These are phyloP conservation scores for Lachnellula occidentalis DNA, from an alignment of 2,329 filamentous ascomycete genomes.

Conservation along the genomic window DNA sequence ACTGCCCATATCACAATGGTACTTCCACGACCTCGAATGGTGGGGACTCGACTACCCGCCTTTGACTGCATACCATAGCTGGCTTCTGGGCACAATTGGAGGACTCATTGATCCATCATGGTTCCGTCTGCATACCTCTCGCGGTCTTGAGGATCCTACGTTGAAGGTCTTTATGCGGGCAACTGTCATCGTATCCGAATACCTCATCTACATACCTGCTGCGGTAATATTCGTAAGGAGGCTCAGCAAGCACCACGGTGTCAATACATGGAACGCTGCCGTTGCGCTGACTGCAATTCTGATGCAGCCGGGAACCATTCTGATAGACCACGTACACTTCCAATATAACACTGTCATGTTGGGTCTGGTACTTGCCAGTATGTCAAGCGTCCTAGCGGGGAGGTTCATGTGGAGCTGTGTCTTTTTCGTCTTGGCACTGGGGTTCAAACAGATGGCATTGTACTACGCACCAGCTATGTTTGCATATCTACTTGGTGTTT, in stretches of 20 bases:
- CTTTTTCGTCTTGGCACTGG: constrained; percentile 90
- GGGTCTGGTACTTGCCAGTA: constrained; percentile 76
- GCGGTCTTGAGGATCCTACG: constrained; percentile 69
- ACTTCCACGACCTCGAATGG: constrained; percentile 93
- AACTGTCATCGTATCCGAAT: constrained; percentile 86
- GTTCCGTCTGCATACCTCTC: constrained; percentile 81
- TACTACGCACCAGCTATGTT: constrained; percentile 96
- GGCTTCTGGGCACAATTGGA: constrained; percentile 85
- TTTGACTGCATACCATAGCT: constrained; percentile 96
- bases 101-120: constrained; percentile 71
- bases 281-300: constrained; percentile 85
- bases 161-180: constrained; percentile 96
- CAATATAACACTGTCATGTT: constrained; percentile 99
- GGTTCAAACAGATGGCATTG: constrained; percentile 98
- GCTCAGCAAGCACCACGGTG: constrained; percentile 68
- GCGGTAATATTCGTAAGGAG: constrained; percentile 79
- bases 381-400: constrained; percentile 83
- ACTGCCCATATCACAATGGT: constrained; percentile 90
- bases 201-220: constrained; percentile 81
- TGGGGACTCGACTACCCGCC: constrained; percentile 98
- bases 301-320: constrained; percentile 83
- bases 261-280: constrained; percentile 75
- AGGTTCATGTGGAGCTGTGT: constrained; percentile 83
- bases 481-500: constrained; percentile 82
- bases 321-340: constrained; percentile 94